Evolutionary conservation across 257 asterid species (phyloP), one percentile per base, ranked within the genome.

Genomic region (Solanum rostratum): DNA sequence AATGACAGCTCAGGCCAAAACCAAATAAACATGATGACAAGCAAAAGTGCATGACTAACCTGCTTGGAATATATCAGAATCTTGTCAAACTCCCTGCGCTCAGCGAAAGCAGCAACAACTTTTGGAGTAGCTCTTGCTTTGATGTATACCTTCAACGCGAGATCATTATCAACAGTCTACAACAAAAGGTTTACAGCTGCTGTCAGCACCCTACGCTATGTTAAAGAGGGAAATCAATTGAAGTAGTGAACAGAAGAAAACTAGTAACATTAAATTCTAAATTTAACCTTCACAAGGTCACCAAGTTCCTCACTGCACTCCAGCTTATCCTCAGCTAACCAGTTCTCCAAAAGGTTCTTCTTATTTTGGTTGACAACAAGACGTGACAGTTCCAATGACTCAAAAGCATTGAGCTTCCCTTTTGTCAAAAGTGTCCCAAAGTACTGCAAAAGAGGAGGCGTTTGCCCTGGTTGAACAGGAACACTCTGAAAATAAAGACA

Each of bases 221-320:
- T 30, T 37, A 68, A 65, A 70, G 49, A 87, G 43, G 76, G 76
- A 81, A 82, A 46, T 62, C 52, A 82, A 82, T 41, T 68, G 68
- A 55, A 24, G 63, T 16, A 46, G 29, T 50, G 82, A 50, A 50
- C 27, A 24, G 46, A 49, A 16, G n/a, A 37, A 76, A 50, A 27
- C 43, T 49, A 49, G 45, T 27, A 24, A 16, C 7, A 10, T 27
- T 78, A 18, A 86, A 27, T 69, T 43, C 62, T 4, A 88, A 60
- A 74, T 57, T 85, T 85, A 68, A 97, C 99, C 97, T 97, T 97
- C 89, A 97, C 99, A 84, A 97, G 99, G 87, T 97, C 99, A 81
- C 99, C 99, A 87, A 97, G 99, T 86, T 97, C 99, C 94, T 97
- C 99, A 37, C 98, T 94, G 70, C 99, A 97, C 90, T 97, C 99